Conservation (phyloP, 371 early-diverging fungal species). For the Zopfochytrium polystomum region DNA sequence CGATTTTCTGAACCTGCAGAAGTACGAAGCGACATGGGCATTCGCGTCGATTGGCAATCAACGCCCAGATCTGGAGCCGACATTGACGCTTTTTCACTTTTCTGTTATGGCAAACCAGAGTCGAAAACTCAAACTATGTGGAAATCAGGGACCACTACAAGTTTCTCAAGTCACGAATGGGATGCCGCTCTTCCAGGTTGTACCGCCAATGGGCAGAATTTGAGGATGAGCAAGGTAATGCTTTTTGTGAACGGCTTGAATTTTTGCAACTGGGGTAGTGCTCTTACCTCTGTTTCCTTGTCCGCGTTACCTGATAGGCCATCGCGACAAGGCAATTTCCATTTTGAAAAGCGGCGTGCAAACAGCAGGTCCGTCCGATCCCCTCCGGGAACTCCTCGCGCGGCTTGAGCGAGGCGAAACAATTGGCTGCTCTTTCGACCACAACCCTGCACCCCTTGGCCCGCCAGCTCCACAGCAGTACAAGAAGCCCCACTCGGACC, state of each 20-base stretch:
- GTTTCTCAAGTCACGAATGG: constrained; percentile 26
- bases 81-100: no score
- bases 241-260: neutral
- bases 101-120: neutral
- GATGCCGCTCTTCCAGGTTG: constrained; percentile 21
- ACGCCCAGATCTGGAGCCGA: no score
- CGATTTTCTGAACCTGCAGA: constrained; percentile 24
- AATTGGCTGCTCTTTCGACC: no score
- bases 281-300: neutral
- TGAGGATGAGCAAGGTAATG: constrained; percentile 27
- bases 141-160: constrained; percentile 38
- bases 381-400: no score
- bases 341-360: constrained; percentile 21
- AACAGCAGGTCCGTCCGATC: no score
- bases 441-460: no score
- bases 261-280: neutral
- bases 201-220: constrained; percentile 38
- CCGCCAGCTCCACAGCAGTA: no score
- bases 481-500: no score
- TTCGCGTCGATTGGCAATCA: neutral
- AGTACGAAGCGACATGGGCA: constrained; percentile 10
- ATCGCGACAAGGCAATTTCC: constrained; percentile 13
- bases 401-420: no score
- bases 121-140: constrained; percentile 13
- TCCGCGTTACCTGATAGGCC: neutral